Evolutionary conservation across 371 early-diverging fungal genomes (phyloP), one percentile per base, ranked within the genome.

Genomic region (Parasitella parasitica): DNA sequence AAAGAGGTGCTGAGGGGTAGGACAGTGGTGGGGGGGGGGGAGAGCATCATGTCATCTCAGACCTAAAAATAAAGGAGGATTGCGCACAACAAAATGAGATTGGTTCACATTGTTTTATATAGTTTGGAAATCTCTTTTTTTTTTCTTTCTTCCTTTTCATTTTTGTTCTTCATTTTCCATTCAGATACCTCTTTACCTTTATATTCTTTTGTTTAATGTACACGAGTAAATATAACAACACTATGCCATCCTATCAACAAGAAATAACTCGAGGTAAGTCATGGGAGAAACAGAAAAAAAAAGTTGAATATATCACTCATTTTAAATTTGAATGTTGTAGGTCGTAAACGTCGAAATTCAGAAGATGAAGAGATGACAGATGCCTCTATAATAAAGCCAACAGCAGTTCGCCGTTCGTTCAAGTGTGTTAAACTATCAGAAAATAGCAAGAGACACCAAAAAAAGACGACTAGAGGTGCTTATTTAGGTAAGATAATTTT

Each of bases 291-390:
- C 22, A 58, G 24, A 26, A 20, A 12, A 46, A 46, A 22, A 11
- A 34, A 2, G 26, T 20, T 9, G 18, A 35, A 3, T 22, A 16
- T 20, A 18, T 20, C 22, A 20, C 2, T 41, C 6, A 50, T 26
- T 27, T 5, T 18, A 2, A 30, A 6, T 26, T 12, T 15, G 18
- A 8, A 15, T 43, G 18, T 37, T 12, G 2, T 66, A 78, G 79
- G 76, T 24, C 70, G 74, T 26, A 78, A 78, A 59, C 73, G 80
- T 35, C 66, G 80, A 39, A 67, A 69, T 52, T 73, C 75, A 41
- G 80, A 76, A 67, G 80, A 80, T 68, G 80, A 80, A 63, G 80
- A 80, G 51, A 80, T 80, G 80, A 37, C 54, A 53, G 80, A 48
- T 72, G 64, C 34, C 22, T 22, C 22, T 2, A 11, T 22, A 11